Percentiles rank a stretch among this genome's conserved stretches.
Conservation (phyloP, 108 stramenopile species). For the Nitzschia inconspicua region DNA sequence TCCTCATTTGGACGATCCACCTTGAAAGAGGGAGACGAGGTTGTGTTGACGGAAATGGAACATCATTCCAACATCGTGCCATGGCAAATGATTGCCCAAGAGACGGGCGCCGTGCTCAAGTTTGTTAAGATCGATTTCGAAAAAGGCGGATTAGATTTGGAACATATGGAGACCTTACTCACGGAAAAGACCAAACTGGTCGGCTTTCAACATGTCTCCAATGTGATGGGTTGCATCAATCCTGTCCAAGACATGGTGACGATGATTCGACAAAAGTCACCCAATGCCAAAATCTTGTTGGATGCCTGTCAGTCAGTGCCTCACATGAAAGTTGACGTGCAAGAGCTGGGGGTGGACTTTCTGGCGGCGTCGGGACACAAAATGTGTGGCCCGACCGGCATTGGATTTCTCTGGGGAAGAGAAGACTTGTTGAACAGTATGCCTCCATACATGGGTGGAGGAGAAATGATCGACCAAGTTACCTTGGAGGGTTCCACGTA, state of each 20-base stretch:
- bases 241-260: constrained; percentile 82
- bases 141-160: constrained; percentile 60
- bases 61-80: constrained; percentile 97
- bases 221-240: constrained; percentile 84
- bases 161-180: constrained; percentile 54
- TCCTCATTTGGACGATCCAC: constrained; percentile 51
- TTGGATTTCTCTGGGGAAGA: constrained; percentile 91
- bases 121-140: constrained; percentile 60
- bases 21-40: constrained; percentile 78
- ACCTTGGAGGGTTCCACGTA: constrained; percentile 84
- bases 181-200: constrained; percentile 82
- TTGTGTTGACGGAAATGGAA: constrained; percentile 88
- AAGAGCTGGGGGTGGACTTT: constrained; percentile 89
- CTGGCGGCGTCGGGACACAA: constrained; percentile 96
- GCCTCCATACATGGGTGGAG: constrained; percentile 91
- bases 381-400: constrained; percentile 97
- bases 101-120: constrained; percentile 64
- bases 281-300: constrained; percentile 73
- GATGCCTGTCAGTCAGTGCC: constrained; percentile 96
- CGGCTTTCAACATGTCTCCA: constrained; percentile 87
- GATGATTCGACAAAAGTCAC: constrained; percentile 57
- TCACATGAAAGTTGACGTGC: constrained; percentile 89
- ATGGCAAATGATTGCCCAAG: constrained; percentile 87
- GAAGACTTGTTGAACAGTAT: constrained; percentile 77
- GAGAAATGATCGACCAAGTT: constrained; percentile 96